Percentiles rank a stretch among this genome's conserved stretches.
Evolutionary conservation across 352 stramenopile species (phyloP).

Genomic region (Phytophthora lateralis): DNA sequence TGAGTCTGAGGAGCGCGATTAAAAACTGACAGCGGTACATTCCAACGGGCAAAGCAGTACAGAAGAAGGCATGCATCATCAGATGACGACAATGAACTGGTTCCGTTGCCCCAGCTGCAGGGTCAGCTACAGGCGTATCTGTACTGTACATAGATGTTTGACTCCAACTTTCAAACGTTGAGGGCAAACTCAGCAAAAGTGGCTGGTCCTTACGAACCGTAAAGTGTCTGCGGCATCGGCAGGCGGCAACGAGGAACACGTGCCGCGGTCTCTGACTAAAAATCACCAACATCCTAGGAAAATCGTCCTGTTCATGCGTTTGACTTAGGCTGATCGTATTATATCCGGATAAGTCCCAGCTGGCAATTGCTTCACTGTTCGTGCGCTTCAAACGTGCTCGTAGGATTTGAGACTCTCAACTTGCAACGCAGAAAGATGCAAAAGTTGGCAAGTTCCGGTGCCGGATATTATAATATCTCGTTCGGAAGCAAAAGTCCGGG

Average conservation of each 20-base stretch:
- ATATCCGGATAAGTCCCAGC: no score
- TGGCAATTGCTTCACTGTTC: slow-evolving; percentile 11
- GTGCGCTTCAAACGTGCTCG: slow-evolving; percentile 4
- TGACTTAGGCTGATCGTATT: no score
- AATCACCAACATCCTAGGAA: neutral
- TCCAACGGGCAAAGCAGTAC: slow-evolving; percentile 3
- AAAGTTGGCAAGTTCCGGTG: neutral
- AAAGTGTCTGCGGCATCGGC: neutral
- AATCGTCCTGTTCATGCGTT: neutral
- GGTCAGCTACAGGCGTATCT: no score
- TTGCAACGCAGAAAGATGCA: neutral
- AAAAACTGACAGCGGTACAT: slow-evolving; percentile 5
- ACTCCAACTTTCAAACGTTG: no score
- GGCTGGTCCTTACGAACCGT: neutral
- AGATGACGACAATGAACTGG: slow-evolving; percentile 6
- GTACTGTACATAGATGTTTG: no score
- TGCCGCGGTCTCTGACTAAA: neutral
- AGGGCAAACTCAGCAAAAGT: neutral
- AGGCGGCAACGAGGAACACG: slow-evolving; percentile 3
- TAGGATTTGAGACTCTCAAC: slow-evolving; percentile 1
- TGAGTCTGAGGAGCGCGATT: slow-evolving; percentile 9
- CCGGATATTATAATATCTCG: no score
- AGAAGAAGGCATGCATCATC: neutral
- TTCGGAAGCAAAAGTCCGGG: no score
- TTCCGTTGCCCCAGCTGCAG: slow-evolving; percentile 19